These are phyloP conservation scores for Colletotrichum cuscutae DNA, from an alignment of 2,329 filamentous ascomycete genomes.

Conservation along the genomic window DNA sequence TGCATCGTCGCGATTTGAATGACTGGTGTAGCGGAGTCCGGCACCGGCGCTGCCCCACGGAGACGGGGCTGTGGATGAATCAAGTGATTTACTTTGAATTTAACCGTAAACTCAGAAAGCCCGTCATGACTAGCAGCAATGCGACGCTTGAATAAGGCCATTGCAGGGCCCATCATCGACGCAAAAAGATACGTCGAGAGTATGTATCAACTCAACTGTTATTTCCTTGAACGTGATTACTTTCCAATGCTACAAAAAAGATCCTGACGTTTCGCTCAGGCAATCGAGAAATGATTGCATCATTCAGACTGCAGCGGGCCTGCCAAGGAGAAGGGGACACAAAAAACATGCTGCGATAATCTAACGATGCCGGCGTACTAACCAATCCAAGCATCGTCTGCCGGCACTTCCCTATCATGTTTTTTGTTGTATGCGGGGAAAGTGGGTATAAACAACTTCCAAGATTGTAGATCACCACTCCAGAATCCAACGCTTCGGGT, in stretches of 20 bases:
- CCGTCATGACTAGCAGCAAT: background rate
- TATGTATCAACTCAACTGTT: too few relatives aligned
- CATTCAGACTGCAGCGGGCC: background rate
- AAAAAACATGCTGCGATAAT: background rate
- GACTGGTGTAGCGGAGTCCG: background rate
- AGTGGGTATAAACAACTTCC: constrained; percentile 19
- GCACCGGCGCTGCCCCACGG: background rate
- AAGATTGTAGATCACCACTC: constrained; percentile 23
- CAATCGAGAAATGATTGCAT: background rate
- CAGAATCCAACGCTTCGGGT: constrained; percentile 16
- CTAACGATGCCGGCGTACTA: constrained; percentile 7
- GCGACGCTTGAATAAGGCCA: background rate
- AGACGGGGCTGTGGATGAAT: background rate
- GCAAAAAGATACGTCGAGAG: background rate
- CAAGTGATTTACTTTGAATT: background rate
- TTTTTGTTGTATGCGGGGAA: constrained; percentile 16
- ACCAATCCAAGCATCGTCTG: constrained; percentile 17
- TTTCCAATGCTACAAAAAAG: too few relatives aligned
- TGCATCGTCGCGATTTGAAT: too few relatives aligned
- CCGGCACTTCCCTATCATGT: constrained; percentile 14
- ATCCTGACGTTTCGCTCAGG: too few relatives aligned
- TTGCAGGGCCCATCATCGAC: background rate
- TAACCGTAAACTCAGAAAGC: background rate
- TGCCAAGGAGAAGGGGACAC: constrained; percentile 20
- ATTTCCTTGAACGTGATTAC: too few relatives aligned